Percentiles rank a stretch among this genome's conserved stretches.
Evolutionary conservation across 495 filamentous ascomycete species (phyloP).

Genomic region (Parathielavia hyrcaniae): DNA sequence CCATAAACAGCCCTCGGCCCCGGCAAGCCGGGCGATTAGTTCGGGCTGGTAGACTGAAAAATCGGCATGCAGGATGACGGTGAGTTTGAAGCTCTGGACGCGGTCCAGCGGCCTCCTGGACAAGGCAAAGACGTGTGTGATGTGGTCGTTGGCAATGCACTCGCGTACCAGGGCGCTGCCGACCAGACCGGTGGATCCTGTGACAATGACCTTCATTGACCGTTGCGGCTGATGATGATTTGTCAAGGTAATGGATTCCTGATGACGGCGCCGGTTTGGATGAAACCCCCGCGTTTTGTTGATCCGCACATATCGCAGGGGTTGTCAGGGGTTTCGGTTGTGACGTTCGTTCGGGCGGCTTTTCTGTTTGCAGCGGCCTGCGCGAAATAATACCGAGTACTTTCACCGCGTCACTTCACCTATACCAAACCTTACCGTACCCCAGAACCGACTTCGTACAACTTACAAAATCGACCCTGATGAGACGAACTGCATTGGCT

Average conservation of each 20-base stretch:
- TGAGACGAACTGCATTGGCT: too few relatives aligned
- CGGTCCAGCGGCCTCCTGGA: conserved; percentile 31
- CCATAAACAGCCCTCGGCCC: conserved; percentile 51
- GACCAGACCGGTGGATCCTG: conserved; percentile 49
- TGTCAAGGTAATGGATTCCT: background rate
- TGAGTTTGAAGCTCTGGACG: conserved; percentile 37
- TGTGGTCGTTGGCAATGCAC: conserved; percentile 38
- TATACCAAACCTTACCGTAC: too few relatives aligned
- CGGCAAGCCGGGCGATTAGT: conserved; percentile 38
- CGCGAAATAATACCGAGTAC: too few relatives aligned
- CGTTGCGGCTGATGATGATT: background rate
- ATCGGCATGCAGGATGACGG: conserved; percentile 41
- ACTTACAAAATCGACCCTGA: too few relatives aligned
- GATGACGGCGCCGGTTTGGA: background rate
- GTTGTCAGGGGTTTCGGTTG: too few relatives aligned
- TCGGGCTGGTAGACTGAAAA: conserved; percentile 40
- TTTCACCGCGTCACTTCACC: too few relatives aligned
- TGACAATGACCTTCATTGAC: conserved; percentile 48
- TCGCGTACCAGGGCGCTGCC: conserved; percentile 40
- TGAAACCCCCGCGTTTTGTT: too few relatives aligned
- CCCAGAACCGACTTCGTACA: too few relatives aligned
- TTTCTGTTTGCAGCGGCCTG: too few relatives aligned
- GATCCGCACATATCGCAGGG: too few relatives aligned
- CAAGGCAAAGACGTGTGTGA: conserved; percentile 43
- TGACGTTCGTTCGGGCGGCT: too few relatives aligned